These are phyloP conservation scores for Aureobasidium sp. DNA, from an alignment of 2,329 filamentous ascomycete species.

Conservation along the genomic window DNA sequence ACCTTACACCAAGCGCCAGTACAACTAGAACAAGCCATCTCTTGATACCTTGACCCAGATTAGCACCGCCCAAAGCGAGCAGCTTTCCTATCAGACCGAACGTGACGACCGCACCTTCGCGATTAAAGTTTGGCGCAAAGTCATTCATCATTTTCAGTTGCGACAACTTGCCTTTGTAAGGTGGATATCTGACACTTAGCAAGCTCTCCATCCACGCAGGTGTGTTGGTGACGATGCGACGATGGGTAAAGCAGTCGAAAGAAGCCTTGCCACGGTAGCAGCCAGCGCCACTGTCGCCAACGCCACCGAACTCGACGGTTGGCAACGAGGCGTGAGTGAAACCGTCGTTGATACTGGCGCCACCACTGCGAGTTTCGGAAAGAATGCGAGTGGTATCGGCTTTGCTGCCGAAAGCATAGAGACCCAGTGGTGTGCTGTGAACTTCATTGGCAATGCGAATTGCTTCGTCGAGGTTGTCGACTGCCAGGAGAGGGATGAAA, in stretches of 20 bases:
- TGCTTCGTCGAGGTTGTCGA: conserved; percentile 74
- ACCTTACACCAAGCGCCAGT: neutral
- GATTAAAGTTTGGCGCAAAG: conserved; percentile 52
- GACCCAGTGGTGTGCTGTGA: conserved; percentile 71
- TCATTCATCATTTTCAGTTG: conserved; percentile 44
- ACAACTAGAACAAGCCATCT: neutral
- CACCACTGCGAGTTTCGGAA: conserved; percentile 41
- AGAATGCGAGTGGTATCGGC: conserved; percentile 61
- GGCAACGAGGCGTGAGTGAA: conserved; percentile 64
- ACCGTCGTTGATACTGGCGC: conserved; percentile 46
- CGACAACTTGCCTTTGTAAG: conserved; percentile 49
- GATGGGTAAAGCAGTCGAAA: conserved; percentile 61
- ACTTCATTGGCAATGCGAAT: conserved; percentile 73
- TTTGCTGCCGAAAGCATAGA: conserved; percentile 80
- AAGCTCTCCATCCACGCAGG: conserved; percentile 60
- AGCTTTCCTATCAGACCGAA: neutral
- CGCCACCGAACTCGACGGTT: conserved; percentile 72
- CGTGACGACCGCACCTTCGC: conserved; percentile 36
- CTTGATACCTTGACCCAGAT: neutral
- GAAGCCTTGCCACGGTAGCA: conserved; percentile 69
- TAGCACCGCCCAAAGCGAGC: neutral
- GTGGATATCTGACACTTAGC: conserved; percentile 59
- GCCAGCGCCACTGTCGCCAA: conserved; percentile 70
- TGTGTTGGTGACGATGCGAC: conserved; percentile 51
- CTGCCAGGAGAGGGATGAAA: conserved; percentile 74